Evolutionary conservation across 768 basidiomycete genomes (phyloP).

Genomic region (Auricularia sp.): DNA sequence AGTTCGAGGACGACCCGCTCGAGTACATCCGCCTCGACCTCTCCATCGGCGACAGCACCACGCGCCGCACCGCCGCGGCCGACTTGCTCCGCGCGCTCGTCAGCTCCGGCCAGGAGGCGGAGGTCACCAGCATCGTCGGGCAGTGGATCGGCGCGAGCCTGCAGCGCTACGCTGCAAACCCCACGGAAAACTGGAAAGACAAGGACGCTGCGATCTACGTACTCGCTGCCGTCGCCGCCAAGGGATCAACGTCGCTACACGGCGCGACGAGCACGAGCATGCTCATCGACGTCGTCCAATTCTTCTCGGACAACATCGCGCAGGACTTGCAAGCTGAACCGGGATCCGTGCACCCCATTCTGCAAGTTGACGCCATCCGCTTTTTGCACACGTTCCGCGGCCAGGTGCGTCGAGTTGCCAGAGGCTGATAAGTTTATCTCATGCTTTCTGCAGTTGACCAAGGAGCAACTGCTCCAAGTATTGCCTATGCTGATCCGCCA

Average conservation of each 20-base stretch:
- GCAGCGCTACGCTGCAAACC: conserved; percentile 44
- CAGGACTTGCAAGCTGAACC: conserved; percentile 67
- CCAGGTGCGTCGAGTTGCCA: conserved; percentile 43
- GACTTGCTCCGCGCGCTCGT: conserved; percentile 93
- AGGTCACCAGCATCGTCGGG: conserved; percentile 80
- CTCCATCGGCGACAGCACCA: conserved; percentile 65
- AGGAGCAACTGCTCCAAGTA: conserved; percentile 85
- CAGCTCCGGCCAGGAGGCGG: conserved; percentile 47
- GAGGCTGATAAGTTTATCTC: neutral
- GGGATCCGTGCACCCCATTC: conserved; percentile 70
- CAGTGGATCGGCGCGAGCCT: conserved; percentile 75
- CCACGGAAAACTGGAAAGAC: conserved; percentile 65
- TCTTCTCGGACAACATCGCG: conserved; percentile 88
- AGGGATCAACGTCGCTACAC: conserved; percentile 81
- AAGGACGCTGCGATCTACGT: conserved; percentile 93
- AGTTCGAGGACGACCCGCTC: conserved; percentile 94
- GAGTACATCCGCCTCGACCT: conserved; percentile 89
- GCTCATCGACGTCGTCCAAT: conserved; percentile 87
- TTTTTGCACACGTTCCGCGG: conserved; percentile 94
- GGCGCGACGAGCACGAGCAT: conserved; percentile 91
- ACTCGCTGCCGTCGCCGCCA: conserved; percentile 84
- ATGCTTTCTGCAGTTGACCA: conserved; percentile 54
- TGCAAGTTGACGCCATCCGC: conserved; percentile 93
- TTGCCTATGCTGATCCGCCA: conserved; percentile 78
- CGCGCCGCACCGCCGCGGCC: conserved; percentile 84